A percentile compares a stretch with the other conserved stretches of the same genome.
These are phyloP conservation scores for Mycena capillaripes DNA, from an alignment of 768 basidiomycete species.

Conservation along the genomic window DNA sequence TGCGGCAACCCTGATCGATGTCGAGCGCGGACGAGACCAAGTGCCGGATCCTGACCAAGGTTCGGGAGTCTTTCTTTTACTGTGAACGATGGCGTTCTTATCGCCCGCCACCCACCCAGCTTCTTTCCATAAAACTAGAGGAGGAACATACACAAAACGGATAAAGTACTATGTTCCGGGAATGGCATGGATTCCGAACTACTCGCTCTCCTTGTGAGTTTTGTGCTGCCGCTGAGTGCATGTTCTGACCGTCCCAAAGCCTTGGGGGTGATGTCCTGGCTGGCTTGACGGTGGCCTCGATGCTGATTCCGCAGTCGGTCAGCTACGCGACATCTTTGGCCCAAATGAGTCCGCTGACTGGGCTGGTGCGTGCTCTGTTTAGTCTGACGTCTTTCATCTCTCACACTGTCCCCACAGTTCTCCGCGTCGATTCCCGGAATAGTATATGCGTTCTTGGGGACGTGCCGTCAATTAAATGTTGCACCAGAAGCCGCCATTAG, in stretches of 20 bases:
- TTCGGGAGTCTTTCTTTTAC: background rate
- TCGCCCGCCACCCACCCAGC: background rate
- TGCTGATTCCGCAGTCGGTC: constrained; percentile 90
- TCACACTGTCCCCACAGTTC: constrained; percentile 60
- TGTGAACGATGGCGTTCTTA: background rate
- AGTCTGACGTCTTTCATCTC: background rate
- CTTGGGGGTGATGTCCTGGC: constrained; percentile 83
- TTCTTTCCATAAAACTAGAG: constrained; percentile 37
- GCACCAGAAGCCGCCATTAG: constrained; percentile 93
- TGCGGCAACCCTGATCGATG: constrained; percentile 28
- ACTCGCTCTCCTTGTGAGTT: constrained; percentile 75
- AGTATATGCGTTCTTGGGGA: constrained; percentile 92
- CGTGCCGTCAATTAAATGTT: constrained; percentile 84
- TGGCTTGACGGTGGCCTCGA: constrained; percentile 87
- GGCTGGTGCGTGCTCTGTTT: constrained; percentile 69
- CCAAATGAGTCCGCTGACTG: constrained; percentile 86
- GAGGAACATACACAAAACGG: constrained; percentile 58
- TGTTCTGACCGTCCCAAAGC: constrained; percentile 45
- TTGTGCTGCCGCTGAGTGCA: constrained; percentile 10
- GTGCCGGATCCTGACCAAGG: constrained; percentile 32
- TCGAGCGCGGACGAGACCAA: constrained; percentile 34
- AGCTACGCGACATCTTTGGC: constrained; percentile 93
- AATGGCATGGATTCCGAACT: constrained; percentile 84
- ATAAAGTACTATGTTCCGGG: constrained; percentile 85
- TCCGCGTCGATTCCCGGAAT: constrained; percentile 90